A percentile compares a stretch with the other conserved stretches of the same genome.
These are phyloP conservation scores for Colletotrichum tropicale DNA, from an alignment of 2,329 filamentous ascomycete genomes.

Conservation along the genomic window DNA sequence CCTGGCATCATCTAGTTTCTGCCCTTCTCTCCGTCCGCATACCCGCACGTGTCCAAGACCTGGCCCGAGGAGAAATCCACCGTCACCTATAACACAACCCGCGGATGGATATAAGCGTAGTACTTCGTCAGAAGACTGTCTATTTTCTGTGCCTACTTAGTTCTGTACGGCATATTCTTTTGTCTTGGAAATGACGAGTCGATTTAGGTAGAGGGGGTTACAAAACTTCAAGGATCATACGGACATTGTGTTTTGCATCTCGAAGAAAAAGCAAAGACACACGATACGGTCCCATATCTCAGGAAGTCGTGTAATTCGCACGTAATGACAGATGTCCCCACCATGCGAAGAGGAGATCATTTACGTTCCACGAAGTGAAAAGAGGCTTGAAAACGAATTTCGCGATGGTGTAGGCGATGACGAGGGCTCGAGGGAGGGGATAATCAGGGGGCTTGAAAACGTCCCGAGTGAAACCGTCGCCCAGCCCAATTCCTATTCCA, in stretches of 20 bases:
- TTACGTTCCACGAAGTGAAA: background rate
- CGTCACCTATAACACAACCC: too few relatives aligned
- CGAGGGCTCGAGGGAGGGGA: background rate
- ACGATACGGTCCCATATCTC: too few relatives aligned
- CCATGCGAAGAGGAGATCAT: background rate
- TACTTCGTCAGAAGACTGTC: too few relatives aligned
- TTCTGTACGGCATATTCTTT: too few relatives aligned
- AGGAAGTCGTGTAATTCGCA: too few relatives aligned
- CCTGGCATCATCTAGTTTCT: background rate
- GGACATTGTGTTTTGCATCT: background rate
- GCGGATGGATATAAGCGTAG: too few relatives aligned
- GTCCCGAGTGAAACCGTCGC: background rate
- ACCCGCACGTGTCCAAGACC: background rate
- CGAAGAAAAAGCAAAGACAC: background rate
- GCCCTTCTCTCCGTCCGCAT: background rate
- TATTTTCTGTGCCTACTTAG: too few relatives aligned
- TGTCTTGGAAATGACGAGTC: too few relatives aligned
- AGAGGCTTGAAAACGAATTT: background rate
- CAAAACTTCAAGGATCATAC: too few relatives aligned
- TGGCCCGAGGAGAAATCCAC: fast-evolving
- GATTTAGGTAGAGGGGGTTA: too few relatives aligned
- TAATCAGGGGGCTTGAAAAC: background rate
- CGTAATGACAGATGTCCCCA: too few relatives aligned
- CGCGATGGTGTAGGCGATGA: background rate
- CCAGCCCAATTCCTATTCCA: background rate